These are phyloP conservation scores for Blastocystis sp. DNA, from an alignment of 352 stramenopile genomes.

Conservation along the genomic window DNA sequence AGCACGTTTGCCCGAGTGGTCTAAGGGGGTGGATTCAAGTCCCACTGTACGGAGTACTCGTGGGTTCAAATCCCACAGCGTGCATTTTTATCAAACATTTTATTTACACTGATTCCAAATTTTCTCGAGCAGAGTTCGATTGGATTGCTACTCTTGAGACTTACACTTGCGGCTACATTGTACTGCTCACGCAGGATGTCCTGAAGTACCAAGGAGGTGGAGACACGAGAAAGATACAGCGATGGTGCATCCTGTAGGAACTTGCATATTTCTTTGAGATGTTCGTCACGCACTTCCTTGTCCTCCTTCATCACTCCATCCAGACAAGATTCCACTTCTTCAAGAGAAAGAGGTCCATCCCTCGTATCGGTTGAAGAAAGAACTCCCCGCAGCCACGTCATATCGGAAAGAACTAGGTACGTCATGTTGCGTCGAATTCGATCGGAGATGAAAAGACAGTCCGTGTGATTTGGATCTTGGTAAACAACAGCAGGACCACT, in stretches of 20 bases:
- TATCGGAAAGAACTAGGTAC: neutral
- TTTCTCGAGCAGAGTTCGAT: neutral
- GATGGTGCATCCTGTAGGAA: neutral
- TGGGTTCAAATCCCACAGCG: constrained; percentile 75
- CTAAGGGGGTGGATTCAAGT: constrained; percentile 74
- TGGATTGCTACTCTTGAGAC: neutral
- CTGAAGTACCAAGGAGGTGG: neutral
- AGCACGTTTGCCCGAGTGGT: constrained; percentile 71
- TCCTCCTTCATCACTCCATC: neutral
- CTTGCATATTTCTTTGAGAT: neutral
- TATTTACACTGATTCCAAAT: neutral
- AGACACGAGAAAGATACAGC: neutral
- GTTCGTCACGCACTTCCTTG: neutral
- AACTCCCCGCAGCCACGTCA: neutral
- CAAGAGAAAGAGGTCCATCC: neutral
- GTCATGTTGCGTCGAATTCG: neutral
- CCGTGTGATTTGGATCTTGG: neutral
- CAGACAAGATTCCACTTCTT: neutral
- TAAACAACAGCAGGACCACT: neutral
- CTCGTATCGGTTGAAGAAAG: neutral
- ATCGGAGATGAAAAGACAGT: neutral
- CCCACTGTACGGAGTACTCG: constrained; percentile 72
- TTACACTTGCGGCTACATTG: neutral
- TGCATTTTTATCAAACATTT: constrained; percentile 66
- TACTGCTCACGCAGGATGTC: neutral